Base-by-base conservation (phyloP, 768 basidiomycete genomes). In the Lactarius pseudohatsudake region DNA sequence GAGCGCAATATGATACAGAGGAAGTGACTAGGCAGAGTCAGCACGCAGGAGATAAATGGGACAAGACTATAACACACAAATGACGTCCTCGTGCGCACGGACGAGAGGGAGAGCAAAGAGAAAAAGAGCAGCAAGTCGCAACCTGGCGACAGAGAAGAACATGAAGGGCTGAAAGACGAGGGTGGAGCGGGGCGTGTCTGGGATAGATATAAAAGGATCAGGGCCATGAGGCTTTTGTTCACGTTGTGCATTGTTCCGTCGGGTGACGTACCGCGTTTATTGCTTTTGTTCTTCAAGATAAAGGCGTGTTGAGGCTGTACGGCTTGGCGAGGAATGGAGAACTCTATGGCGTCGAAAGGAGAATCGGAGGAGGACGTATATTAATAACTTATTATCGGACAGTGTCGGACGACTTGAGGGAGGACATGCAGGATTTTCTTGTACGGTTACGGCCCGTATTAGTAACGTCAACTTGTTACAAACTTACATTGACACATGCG, bases 1-100 rank as follows among this genome's bases (percentile, higher is more conserved):
- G 87, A 60, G 87, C 79, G 77, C 92, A 94, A 75, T 94, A 94
- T 36, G 92, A 90, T 73, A 94, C 90, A 64, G 92, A 93, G 22
- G 90, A 92, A 34, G 92, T 92, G 76, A 91, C 91, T 93, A 74
- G 34, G 64, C 41, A 55, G 61, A 64, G 62, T 58, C 69, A 63
- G 67, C 28, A 22, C 20, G 58, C 38, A 40, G 63, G 10, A 61
- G 62, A 67, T 62, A 59, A 1, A 13, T n/a, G 9, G 28, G 20
- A 28, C 20, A 55, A 45, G 64, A 40, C 63, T 41, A 43, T 38
- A 22, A 86, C 88, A 70, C 74, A 89, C 90, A 91, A 65, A 91
- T 74, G 9, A 81, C 77, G 57, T 87, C 78, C 72, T 87, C 82
- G 72, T 77, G 79, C 38, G 87, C 84, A 70, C 75, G 69, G 70